Conservation (phyloP, 768 basidiomycete species). For the Boletus pseudopeckii region DNA sequence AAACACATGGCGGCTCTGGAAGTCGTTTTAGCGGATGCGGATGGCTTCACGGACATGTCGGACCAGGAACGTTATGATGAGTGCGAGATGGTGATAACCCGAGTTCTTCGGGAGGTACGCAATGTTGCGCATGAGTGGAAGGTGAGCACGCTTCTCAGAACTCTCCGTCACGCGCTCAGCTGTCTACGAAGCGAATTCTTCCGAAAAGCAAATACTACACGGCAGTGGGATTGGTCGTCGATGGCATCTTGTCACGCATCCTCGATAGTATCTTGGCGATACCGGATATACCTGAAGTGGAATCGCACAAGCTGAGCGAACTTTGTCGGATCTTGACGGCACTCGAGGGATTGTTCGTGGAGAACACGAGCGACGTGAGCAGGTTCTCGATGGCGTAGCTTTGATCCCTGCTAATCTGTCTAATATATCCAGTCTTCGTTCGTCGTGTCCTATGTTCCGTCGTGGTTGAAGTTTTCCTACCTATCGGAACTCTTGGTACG, state of each 20-base stretch:
- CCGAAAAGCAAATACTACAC: slow-evolving; percentile 69
- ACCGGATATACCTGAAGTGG: slow-evolving; percentile 83
- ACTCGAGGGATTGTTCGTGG: slow-evolving; percentile 77
- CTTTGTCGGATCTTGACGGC: slow-evolving; percentile 76
- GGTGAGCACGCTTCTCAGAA: slow-evolving; percentile 42
- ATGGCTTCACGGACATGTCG: slow-evolving; percentile 65
- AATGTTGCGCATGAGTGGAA: slow-evolving; percentile 64
- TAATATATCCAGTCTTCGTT: slow-evolving; percentile 54
- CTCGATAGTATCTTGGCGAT: slow-evolving; percentile 71
- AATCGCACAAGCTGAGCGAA: slow-evolving; percentile 80
- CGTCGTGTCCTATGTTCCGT: slow-evolving; percentile 82
- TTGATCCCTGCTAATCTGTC: neutral
- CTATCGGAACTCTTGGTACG: slow-evolving; percentile 86
- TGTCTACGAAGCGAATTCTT: slow-evolving; percentile 52
- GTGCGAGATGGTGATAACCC: slow-evolving; percentile 66
- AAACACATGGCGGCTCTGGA: slow-evolving; percentile 24
- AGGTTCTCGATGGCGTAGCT: neutral
- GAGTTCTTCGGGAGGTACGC: slow-evolving; percentile 62
- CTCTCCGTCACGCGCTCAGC: neutral
- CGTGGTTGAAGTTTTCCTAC: slow-evolving; percentile 95
- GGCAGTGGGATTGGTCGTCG: slow-evolving; percentile 67
- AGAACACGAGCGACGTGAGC: slow-evolving; percentile 56
- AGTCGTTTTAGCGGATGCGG: slow-evolving; percentile 49
- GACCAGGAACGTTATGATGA: slow-evolving; percentile 75
- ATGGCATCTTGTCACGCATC: slow-evolving; percentile 63